Evolutionary conservation across 73 alveolate species (phyloP).

Genomic region (Paramecium tetraurelia): DNA sequence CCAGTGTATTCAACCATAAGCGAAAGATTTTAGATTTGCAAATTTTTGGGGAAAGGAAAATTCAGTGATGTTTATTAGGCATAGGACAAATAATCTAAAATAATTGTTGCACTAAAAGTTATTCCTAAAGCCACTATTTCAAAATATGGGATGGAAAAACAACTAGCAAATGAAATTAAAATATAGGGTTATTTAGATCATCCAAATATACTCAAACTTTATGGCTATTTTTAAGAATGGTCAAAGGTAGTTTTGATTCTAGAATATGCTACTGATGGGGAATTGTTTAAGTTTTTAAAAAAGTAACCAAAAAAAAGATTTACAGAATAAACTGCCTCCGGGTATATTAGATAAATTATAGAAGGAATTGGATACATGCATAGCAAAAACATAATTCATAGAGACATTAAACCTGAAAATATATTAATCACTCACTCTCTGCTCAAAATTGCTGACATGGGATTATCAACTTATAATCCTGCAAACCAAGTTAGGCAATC

Average conservation of each 20-base stretch:
- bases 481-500: constrained; percentile 74
- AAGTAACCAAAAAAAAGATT: constrained; percentile 50
- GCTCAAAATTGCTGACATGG: constrained; percentile 49
- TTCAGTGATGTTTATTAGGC: constrained; percentile 82
- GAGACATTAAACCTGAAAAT: constrained; percentile 77
- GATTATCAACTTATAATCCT: constrained; percentile 52
- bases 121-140: constrained; percentile 78
- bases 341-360: constrained; percentile 57
- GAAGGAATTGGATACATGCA: constrained; percentile 66
- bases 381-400: constrained; percentile 62
- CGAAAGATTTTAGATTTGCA: constrained; percentile 71
- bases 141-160: constrained; percentile 83
- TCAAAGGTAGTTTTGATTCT: constrained; percentile 86
- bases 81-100: constrained; percentile 80
- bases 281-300: constrained; percentile 76
- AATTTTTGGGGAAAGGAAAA: constrained; percentile 79
- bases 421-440: constrained; percentile 50
- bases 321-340: constrained; percentile 57
- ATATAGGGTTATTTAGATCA: constrained; percentile 88
- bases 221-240: constrained; percentile 94
- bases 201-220: constrained; percentile 84
- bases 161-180: constrained; percentile 92
- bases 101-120: constrained; percentile 87
- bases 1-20: not conserved
- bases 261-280: constrained; percentile 96